Base-by-base conservation (phyloP, 495 filamentous ascomycete species). In the Xylaria telfairii region DNA sequence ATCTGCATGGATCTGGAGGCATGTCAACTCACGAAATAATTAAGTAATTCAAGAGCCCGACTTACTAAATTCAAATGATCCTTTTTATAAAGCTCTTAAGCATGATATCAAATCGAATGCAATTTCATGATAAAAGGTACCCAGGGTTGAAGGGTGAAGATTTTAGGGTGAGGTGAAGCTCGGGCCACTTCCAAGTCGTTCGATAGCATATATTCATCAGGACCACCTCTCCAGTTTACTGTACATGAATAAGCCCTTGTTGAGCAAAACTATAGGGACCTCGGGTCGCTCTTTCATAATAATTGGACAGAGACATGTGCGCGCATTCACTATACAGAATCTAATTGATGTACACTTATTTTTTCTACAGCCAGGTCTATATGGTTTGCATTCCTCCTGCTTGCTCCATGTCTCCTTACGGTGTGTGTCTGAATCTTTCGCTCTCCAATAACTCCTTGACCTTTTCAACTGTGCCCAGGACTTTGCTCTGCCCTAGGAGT, bases 401-500 rank as follows among this genome's bases (percentile, higher is more conserved):
- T 42, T 30, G 21, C 51, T 4, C 17, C 51, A 3, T 8, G 13
- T 42, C 10, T 26, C 49, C 17, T 56, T 72, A 77, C 28, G 32
- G 42, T 28, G 68, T 75, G 39, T 75, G 79, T 63, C 71, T 80
- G 71, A 86, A 85, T 68, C 83, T 83, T 73, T 87, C 82, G 68
- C 78, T 81, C 41, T 80, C 82, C 64, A 92, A 80, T 51, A 88
- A 79, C 74, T 91, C 87, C 73, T 86, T 81, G 30, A 87, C 81
- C 71, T 86, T 85, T 64, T 85, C 83, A 7, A 86, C 81, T 7
- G 82, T 86, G 60, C 84, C 81, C 24, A 77, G 47, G 24, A 77
- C 84, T 74, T 88, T 85, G 60, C 84, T 82, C 57, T 87, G 84
- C 59, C 89, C 90, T 60, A 93, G 88, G 68, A 88, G 87, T 9